Conservation (phyloP, 1,284 basidiomycete genomes). For the Cryptococcus wingfieldii region DNA sequence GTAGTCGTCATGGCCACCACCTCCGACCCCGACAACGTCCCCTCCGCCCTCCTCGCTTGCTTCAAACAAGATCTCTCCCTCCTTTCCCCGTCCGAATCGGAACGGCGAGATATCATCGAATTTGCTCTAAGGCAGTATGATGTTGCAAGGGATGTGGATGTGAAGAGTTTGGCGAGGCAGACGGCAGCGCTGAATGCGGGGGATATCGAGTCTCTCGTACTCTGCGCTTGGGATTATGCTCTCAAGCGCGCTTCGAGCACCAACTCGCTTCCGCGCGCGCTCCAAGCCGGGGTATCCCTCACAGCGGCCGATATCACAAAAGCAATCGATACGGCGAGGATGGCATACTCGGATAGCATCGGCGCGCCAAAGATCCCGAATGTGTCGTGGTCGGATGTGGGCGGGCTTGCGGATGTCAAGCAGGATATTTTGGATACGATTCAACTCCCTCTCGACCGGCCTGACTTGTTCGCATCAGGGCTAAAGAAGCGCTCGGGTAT, state of each 20-base stretch:
- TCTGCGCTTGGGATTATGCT: conserved; percentile 60
- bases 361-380: conserved; percentile 95
- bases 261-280: conserved; percentile 26
- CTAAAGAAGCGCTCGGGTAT: conserved; percentile 89
- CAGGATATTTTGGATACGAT: conserved; percentile 94
- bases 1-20: conserved; percentile 71
- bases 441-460: conserved; percentile 88
- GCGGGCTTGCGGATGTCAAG: conserved; percentile 84
- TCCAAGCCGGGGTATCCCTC: conserved; percentile 58
- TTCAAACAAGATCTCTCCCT: conserved; percentile 87
- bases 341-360: conserved; percentile 83
- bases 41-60: conserved; percentile 62
- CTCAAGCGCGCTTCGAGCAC: conserved; percentile 52
- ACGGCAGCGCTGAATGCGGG: conserved; percentile 86
- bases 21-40: conserved; percentile 63
- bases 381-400: conserved; percentile 97
- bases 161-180: conserved; percentile 70
- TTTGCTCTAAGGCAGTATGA: conserved; percentile 52
- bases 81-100: conserved; percentile 75
- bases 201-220: conserved; percentile 72
- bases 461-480: conserved; percentile 87
- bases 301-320: conserved; percentile 65
- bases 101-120: conserved; percentile 63
- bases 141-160: conserved; percentile 73
- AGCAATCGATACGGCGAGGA: conserved; percentile 71